These are phyloP conservation scores for Diaporthe caulivora DNA, from an alignment of 2,329 filamentous ascomycete species.

Conservation along the genomic window DNA sequence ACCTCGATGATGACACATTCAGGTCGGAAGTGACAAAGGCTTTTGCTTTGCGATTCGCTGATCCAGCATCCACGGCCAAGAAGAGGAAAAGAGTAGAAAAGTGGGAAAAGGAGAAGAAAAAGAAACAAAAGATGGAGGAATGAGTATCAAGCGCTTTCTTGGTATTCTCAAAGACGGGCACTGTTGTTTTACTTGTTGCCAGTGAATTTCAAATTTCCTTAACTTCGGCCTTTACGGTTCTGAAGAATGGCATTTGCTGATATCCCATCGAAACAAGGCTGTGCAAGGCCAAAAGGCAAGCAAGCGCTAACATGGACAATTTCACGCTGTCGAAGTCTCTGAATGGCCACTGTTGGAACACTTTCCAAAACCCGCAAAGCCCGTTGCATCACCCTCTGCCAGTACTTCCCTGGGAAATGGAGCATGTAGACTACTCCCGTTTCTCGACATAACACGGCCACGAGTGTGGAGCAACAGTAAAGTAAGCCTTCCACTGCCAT, in stretches of 20 bases:
- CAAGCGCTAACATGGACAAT: background rate
- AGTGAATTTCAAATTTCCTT: background rate
- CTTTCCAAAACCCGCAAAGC: background rate
- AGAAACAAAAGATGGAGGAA: background rate
- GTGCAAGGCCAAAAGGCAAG: background rate
- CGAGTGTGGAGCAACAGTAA: constrained; percentile 37
- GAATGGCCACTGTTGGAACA: background rate
- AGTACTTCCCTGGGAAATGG: background rate
- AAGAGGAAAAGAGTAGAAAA: background rate
- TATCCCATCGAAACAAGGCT: background rate
- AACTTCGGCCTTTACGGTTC: background rate
- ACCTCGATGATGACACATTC: constrained; percentile 41
- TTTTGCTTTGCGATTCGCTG: constrained; percentile 13
- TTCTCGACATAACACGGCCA: constrained; percentile 40
- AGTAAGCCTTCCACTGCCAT: constrained; percentile 40
- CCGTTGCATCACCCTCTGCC: background rate
- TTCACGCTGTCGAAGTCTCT: background rate
- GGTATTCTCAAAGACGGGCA: background rate
- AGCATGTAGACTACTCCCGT: background rate
- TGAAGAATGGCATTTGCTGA: background rate
- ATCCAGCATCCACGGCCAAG: background rate
- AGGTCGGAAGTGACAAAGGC: background rate
- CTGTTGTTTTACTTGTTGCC: background rate
- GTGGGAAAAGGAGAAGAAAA: background rate
- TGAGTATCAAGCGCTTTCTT: background rate